Conservation (phyloP, 148 eudicot genomes). For the Arctostaphylos glauca region DNA sequence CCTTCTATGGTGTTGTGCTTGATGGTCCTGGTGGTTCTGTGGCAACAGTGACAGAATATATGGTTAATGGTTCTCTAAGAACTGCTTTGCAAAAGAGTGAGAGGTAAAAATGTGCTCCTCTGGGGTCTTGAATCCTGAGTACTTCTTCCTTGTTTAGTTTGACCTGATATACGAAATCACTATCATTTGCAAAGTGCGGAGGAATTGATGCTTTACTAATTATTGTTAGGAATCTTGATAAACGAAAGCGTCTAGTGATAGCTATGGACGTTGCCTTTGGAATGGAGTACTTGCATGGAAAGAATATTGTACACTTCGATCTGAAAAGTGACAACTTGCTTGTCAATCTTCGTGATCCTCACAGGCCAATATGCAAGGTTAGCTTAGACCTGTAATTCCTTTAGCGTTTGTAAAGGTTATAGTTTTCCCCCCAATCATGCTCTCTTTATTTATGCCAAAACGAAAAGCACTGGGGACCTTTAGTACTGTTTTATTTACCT, state of each 20-base stretch:
- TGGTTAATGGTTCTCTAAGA: slow-evolving; percentile 96
- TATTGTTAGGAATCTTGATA: slow-evolving; percentile 67
- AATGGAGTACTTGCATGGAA: slow-evolving; percentile 95
- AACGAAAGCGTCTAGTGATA: slow-evolving; percentile 80
- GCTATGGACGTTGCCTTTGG: slow-evolving; percentile 98
- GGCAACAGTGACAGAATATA: slow-evolving; percentile 97
- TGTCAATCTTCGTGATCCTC: slow-evolving; percentile 96
- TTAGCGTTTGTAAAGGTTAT: background rate
- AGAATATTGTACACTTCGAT: slow-evolving; percentile 94
- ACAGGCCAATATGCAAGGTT: slow-evolving; percentile 96
- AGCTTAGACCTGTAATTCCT: slow-evolving; percentile 20
- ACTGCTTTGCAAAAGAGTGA: slow-evolving; percentile 81
- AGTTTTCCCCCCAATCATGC: background rate
- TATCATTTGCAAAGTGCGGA: background rate
- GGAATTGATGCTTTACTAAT: background rate
- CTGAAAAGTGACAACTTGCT: slow-evolving; percentile 94
- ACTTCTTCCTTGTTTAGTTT: background rate
- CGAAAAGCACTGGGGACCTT: background rate
- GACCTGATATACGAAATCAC: background rate
- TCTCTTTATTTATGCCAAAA: background rate
- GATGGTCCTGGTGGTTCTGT: slow-evolving; percentile 94
- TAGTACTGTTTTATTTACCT: background rate
- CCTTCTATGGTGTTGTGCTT: slow-evolving; percentile 92
- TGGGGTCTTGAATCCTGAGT: background rate
- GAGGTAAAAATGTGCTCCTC: slow-evolving; percentile 42